These are phyloP conservation scores for Apiospora hydei DNA, from an alignment of 2,329 filamentous ascomycete genomes.

Conservation along the genomic window DNA sequence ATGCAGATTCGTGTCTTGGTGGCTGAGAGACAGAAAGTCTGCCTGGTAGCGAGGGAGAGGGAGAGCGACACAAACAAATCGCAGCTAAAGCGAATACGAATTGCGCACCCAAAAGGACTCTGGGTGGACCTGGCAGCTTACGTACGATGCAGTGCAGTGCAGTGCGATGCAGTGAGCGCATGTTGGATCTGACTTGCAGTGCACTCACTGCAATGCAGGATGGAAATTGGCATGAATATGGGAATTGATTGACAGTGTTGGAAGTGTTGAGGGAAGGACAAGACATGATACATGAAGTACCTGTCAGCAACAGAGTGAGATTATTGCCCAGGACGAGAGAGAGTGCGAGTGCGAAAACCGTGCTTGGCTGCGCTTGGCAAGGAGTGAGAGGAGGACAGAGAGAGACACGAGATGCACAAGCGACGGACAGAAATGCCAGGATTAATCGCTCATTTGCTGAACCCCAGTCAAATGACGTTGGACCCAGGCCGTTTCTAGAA, in stretches of 20 bases:
- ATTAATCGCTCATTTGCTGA: conserved; percentile 18
- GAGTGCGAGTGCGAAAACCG: neutral
- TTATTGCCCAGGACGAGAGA: neutral
- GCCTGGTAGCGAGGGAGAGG: no score
- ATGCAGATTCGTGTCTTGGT: neutral
- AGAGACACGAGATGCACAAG: neutral
- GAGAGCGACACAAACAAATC: neutral
- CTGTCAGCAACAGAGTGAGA: no score
- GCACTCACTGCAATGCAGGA: no score
- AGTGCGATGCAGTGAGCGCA: no score
- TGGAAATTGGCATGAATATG: neutral
- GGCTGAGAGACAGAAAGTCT: no score
- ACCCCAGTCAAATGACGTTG: neutral
- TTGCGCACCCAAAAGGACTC: neutral
- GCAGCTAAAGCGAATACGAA: neutral
- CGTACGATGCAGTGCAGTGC: no score
- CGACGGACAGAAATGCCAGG: neutral
- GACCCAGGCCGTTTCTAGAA: conserved; percentile 14
- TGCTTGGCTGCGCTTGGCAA: neutral
- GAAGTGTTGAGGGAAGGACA: neutral
- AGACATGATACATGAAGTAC: neutral
- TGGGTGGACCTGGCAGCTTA: no score
- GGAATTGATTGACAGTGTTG: neutral
- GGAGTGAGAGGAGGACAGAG: neutral
- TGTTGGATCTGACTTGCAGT: no score